These are phyloP conservation scores for Polygonum maritimum DNA, from an alignment of 148 eudicot genomes.

Conservation along the genomic window DNA sequence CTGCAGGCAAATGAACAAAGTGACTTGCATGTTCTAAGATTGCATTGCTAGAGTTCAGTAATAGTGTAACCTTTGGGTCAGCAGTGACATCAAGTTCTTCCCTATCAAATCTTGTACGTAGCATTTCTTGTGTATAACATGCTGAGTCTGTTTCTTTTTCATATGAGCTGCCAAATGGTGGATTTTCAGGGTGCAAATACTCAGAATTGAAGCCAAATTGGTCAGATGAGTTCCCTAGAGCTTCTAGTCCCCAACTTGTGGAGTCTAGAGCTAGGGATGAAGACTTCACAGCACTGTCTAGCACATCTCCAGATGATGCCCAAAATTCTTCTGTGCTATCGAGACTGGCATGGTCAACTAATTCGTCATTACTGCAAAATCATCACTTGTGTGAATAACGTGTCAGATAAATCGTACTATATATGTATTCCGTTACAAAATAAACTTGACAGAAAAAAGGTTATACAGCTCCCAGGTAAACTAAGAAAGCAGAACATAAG, in stretches of 20 bases:
- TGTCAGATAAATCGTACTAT: background rate
- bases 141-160: conserved; percentile 20
- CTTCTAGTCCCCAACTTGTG: conserved; percentile 35
- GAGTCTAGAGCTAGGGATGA: conserved; percentile 33
- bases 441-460: background rate
- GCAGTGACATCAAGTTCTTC: conserved; percentile 22
- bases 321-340: conserved; percentile 49
- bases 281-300: conserved; percentile 17
- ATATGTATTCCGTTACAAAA: background rate
- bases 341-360: conserved; percentile 40
- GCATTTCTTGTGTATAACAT: conserved; percentile 22
- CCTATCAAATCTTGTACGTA: conserved; percentile 19
- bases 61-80: conserved; percentile 35
- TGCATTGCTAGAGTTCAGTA: background rate
- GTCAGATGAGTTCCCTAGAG: conserved; percentile 22
- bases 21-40: background rate
- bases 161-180: conserved; percentile 20
- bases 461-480: background rate
- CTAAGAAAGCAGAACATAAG: background rate
- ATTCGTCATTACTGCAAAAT: conserved; percentile 65
- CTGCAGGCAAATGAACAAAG: conserved; percentile 8
- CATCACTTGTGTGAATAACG: conserved; percentile 55
- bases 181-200: conserved; percentile 24
- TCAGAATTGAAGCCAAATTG: conserved; percentile 31
- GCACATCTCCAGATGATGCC: conserved; percentile 52